A percentile compares a stretch with the other conserved stretches of the same genome.
Conservation (phyloP, 129 eudicot genomes). For the Deinandra increscens region DNA sequence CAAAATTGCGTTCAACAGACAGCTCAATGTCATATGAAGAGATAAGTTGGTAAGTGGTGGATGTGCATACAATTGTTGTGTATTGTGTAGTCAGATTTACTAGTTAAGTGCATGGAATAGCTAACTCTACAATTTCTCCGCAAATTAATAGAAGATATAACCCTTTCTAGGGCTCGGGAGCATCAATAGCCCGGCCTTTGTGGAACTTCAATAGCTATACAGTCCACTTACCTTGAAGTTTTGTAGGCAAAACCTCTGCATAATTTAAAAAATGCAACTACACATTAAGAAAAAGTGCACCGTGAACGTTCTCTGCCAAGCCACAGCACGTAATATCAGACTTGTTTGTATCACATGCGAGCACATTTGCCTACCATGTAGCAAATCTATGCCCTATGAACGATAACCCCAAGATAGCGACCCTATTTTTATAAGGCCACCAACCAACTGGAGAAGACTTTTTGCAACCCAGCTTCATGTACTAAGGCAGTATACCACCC, state of each 20-base stretch:
- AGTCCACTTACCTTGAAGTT: not conserved
- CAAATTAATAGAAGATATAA: not conserved
- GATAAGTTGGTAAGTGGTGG: not conserved
- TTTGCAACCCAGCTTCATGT: too few relatives aligned
- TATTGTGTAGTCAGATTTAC: not conserved
- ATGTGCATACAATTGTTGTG: not conserved
- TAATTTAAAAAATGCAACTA: not conserved
- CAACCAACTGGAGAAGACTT: too few relatives aligned
- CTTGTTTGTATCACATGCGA: not conserved
- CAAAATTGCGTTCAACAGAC: not conserved
- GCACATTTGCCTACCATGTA: not conserved
- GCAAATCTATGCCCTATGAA: too few relatives aligned
- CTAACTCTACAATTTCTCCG: not conserved
- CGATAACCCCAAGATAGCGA: too few relatives aligned
- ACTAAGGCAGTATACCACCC: too few relatives aligned
- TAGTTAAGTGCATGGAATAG: conserved; percentile 7
- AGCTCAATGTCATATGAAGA: not conserved
- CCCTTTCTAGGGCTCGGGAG: not conserved
- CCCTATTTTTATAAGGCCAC: too few relatives aligned
- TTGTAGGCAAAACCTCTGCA: not conserved
- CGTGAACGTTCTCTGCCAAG: conserved; percentile 9
- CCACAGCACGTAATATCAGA: not conserved
- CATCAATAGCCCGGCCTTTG: not conserved
- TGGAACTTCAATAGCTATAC: not conserved
- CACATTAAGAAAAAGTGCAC: not conserved